Evolutionary conservation across 768 basidiomycete genomes (phyloP).

Genomic region (Pleurotus pulmonarius): DNA sequence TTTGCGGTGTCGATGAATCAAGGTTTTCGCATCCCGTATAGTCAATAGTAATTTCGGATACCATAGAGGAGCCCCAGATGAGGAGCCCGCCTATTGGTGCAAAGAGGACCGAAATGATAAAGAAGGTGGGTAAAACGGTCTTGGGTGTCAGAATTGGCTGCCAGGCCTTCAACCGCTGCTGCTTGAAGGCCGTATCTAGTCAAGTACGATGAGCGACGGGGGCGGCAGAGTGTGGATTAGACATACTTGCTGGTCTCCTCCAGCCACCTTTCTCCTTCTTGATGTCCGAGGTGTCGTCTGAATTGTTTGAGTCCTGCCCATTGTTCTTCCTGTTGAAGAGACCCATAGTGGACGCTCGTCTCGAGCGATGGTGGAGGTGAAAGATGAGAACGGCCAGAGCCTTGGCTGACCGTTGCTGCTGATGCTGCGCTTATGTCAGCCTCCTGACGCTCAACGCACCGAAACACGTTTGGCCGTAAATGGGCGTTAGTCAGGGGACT

Average conservation of each 20-base stretch:
- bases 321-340: slow-evolving; percentile 57
- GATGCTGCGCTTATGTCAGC: slow-evolving; percentile 6
- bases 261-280: slow-evolving; percentile 86
- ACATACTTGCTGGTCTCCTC: slow-evolving; percentile 76
- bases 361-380: slow-evolving; percentile 11
- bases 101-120: slow-evolving; percentile 92
- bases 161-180: slow-evolving; percentile 99
- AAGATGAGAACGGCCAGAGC: background rate
- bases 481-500: too few species aligned
- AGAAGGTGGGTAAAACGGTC: slow-evolving; percentile 94
- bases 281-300: slow-evolving; percentile 39
- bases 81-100: slow-evolving; percentile 94
- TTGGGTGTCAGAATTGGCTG: slow-evolving; percentile 98
- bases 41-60: slow-evolving; percentile 92
- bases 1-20: slow-evolving; percentile 36
- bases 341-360: slow-evolving; percentile 34
- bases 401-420: background rate
- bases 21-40: slow-evolving; percentile 88
- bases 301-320: slow-evolving; percentile 20
- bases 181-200: slow-evolving; percentile 96
- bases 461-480: background rate
- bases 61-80: slow-evolving; percentile 71
- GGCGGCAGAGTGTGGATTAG: slow-evolving; percentile 7
- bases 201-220: slow-evolving; percentile 16
- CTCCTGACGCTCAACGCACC: background rate